phyloP scores from a whole-genome alignment of 1,284 basidiomycete species.

The Neolentinus lepideus region DNA sequence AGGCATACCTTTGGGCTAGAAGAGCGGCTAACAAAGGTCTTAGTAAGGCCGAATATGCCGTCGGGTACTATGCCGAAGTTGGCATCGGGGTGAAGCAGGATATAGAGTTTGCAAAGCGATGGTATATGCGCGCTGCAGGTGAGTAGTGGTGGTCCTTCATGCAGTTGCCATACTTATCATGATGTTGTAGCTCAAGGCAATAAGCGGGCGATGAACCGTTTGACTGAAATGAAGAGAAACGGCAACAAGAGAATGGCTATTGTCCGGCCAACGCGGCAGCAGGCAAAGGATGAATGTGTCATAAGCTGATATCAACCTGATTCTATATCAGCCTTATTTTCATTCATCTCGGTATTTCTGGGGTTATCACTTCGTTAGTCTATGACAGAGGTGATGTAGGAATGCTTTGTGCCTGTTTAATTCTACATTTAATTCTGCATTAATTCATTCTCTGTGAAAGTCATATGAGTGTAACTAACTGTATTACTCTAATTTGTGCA shows the following conservation, averaged over 20 bases:
- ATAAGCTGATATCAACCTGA: too few species aligned
- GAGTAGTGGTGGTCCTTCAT: slow-evolving; percentile 23
- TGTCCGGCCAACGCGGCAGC: slow-evolving; percentile 82
- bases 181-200: slow-evolving; percentile 76
- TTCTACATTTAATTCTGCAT: too few species aligned
- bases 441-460: too few species aligned
- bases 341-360: too few species aligned
- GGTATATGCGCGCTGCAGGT: slow-evolving; percentile 99
- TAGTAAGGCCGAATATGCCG: slow-evolving; percentile 93
- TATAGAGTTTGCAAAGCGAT: slow-evolving; percentile 91
- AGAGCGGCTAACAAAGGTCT: slow-evolving; percentile 91
- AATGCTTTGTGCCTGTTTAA: too few species aligned
- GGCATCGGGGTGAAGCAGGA: slow-evolving; percentile 98
- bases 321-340: too few species aligned
- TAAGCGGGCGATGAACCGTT: slow-evolving; percentile 88
- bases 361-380: too few species aligned
- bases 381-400: too few species aligned
- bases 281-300: slow-evolving; percentile 89
- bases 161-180: neutral
- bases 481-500: too few species aligned
- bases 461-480: too few species aligned
- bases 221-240: slow-evolving; percentile 86
- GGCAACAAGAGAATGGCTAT: slow-evolving; percentile 67
- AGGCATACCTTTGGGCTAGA: slow-evolving; percentile 95
- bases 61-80: slow-evolving; percentile 96